A percentile compares a stretch with the other conserved stretches of the same genome.
Evolutionary conservation across 768 basidiomycete species (phyloP).

Genomic region (Ramaria sp.): DNA sequence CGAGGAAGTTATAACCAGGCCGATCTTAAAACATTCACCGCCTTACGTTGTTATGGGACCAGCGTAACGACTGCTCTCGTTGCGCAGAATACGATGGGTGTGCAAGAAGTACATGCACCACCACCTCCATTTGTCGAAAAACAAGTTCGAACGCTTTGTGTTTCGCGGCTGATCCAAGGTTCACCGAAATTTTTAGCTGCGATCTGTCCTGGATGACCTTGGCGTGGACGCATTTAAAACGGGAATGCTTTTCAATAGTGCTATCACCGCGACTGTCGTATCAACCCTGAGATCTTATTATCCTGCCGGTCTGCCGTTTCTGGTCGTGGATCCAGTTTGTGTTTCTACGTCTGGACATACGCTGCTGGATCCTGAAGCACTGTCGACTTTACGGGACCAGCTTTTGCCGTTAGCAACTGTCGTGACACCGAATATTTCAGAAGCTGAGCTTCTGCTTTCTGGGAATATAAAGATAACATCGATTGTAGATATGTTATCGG

Average conservation of each 20-base stretch:
- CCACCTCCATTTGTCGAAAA: conserved; percentile 62
- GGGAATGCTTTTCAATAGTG: conserved; percentile 73
- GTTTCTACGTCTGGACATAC: conserved; percentile 85
- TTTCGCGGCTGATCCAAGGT: not conserved
- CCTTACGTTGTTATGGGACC: conserved; percentile 68
- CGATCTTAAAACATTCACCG: conserved; percentile 78
- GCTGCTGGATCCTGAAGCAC: conserved; percentile 56
- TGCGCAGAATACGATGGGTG: conserved; percentile 82
- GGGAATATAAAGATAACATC: conserved; percentile 28
- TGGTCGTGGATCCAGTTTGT: conserved; percentile 85
- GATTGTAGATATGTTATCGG: conserved; percentile 51
- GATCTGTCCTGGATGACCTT: conserved; percentile 62
- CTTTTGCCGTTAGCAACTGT: conserved; percentile 62
- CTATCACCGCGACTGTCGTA: conserved; percentile 41
- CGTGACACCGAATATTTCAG: conserved; percentile 79
- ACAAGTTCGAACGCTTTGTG: conserved; percentile 42
- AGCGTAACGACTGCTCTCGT: conserved; percentile 80
- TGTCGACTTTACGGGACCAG: conserved; percentile 45
- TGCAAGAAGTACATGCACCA: conserved; percentile 59
- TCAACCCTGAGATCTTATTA: conserved; percentile 37
- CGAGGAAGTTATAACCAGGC: conserved; percentile 37
- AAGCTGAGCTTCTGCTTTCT: conserved; percentile 62
- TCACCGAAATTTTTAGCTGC: conserved; percentile 35
- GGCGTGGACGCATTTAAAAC: conserved; percentile 70
- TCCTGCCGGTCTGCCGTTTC: conserved; percentile 28